Evolutionary conservation across 176 grass and related monocot genomes (phyloP).

Genomic region (Typha latifolia): DNA sequence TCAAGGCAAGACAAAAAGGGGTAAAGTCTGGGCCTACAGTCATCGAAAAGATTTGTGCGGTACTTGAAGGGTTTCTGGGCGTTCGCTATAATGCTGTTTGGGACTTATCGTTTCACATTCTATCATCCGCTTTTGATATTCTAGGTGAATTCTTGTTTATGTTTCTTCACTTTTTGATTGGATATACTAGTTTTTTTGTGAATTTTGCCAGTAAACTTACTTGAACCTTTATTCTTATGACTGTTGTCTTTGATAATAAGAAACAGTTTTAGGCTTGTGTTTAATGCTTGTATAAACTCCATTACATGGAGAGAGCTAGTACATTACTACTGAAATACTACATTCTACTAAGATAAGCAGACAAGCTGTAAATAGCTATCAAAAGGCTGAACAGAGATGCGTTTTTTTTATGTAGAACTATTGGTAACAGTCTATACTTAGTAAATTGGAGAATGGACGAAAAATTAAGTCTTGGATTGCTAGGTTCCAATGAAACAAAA

Average conservation of each 20-base stretch:
- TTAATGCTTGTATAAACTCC: no score
- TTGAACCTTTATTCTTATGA: background rate
- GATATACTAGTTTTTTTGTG: background rate
- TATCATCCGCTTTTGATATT: constrained; percentile 59
- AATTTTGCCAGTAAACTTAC: constrained; percentile 2
- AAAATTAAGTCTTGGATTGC: no score
- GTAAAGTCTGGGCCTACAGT: constrained; percentile 47
- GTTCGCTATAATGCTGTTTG: constrained; percentile 58
- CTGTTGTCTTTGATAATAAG: background rate
- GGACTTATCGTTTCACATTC: constrained; percentile 83
- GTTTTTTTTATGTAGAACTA: no score
- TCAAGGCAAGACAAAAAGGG: constrained; percentile 54
- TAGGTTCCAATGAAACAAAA: no score
- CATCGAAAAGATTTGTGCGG: constrained; percentile 91
- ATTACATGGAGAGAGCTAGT: no score
- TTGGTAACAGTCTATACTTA: no score
- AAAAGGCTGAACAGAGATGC: no score
- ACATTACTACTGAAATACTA: no score
- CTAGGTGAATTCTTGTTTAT: constrained; percentile 40
- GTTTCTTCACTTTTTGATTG: background rate
- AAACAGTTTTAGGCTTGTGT: no score
- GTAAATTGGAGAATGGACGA: no score
- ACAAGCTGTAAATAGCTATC: no score
- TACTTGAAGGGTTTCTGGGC: constrained; percentile 59
- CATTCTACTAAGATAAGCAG: no score